Percentiles rank a stretch among this genome's conserved stretches.
These are phyloP conservation scores for Clonostachys chloroleuca DNA, from an alignment of 2,329 filamentous ascomycete genomes.

Conservation along the genomic window DNA sequence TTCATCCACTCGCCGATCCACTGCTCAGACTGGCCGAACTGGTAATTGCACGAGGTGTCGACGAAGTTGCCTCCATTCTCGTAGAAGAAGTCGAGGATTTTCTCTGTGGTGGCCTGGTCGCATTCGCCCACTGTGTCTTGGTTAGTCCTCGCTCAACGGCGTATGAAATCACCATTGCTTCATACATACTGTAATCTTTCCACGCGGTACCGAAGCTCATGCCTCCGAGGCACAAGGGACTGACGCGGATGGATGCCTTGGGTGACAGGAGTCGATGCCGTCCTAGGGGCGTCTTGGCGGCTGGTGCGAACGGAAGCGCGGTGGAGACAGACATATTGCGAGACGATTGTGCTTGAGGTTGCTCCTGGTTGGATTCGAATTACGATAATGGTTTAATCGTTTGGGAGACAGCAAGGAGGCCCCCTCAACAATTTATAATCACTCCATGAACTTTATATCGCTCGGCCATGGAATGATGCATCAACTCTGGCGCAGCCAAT, in stretches of 20 bases:
- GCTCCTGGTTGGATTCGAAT: too few relatives aligned
- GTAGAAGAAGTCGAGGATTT: constrained; percentile 59
- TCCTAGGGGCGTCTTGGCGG: constrained; percentile 55
- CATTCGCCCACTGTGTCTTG: constrained; percentile 55
- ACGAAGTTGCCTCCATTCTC: constrained; percentile 56
- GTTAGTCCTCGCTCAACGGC: constrained; percentile 27
- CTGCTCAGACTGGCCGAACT: constrained; percentile 54
- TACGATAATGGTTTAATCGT: too few relatives aligned
- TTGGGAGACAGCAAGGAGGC: too few relatives aligned
- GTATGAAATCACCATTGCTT: constrained; percentile 23
- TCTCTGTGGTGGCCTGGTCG: constrained; percentile 55
- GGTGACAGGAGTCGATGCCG: constrained; percentile 64
- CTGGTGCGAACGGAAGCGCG: constrained; percentile 30
- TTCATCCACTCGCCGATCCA: constrained; percentile 72
- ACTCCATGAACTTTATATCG: too few relatives aligned
- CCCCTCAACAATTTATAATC: too few relatives aligned
- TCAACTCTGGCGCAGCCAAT: too few relatives aligned
- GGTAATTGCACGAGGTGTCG: constrained; percentile 68
- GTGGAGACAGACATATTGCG: constrained; percentile 9
- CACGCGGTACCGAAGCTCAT: constrained; percentile 62
- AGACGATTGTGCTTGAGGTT: too few relatives aligned
- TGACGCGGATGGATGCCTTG: constrained; percentile 61
- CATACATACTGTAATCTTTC: constrained; percentile 11
- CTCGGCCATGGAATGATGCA: too few relatives aligned
- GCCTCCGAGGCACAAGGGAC: constrained; percentile 59